These are phyloP conservation scores for Trypanosoma theileri DNA, from an alignment of 208 protist genomes.

Conservation along the genomic window DNA sequence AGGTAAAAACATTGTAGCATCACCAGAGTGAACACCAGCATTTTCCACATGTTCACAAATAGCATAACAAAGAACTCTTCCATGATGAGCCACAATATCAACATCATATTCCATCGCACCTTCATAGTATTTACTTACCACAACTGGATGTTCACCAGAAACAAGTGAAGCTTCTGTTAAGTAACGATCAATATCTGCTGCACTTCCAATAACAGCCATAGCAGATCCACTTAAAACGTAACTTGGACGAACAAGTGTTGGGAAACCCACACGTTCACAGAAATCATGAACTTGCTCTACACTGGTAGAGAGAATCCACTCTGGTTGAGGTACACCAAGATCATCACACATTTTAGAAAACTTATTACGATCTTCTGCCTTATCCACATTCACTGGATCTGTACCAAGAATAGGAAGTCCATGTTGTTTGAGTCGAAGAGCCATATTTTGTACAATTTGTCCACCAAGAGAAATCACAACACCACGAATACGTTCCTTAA, in stretches of 20 bases:
- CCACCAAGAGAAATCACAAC: slow-evolving; percentile 97
- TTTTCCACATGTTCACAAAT: slow-evolving; percentile 99
- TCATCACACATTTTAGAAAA: slow-evolving; percentile 93
- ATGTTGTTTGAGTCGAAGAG: slow-evolving; percentile 87
- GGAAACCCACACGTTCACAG: slow-evolving; percentile 92
- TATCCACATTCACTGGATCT: slow-evolving; percentile 95
- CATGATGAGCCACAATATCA: slow-evolving; percentile 97
- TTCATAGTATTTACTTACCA: slow-evolving; percentile 98
- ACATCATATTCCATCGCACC: slow-evolving; percentile 98
- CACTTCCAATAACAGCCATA: slow-evolving; percentile 95
- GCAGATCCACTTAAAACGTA: slow-evolving; percentile 98
- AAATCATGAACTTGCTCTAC: slow-evolving; percentile 91
- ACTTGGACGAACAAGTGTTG: slow-evolving; percentile 94
- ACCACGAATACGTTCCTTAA: slow-evolving; percentile 89
- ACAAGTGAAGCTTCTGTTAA: slow-evolving; percentile 91
- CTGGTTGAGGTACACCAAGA: slow-evolving; percentile 95
- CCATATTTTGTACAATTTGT: slow-evolving; percentile 98
- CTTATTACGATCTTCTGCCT: slow-evolving; percentile 96
- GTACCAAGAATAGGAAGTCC: slow-evolving; percentile 96
- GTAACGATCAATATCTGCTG: slow-evolving; percentile 92
- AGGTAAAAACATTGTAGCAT: slow-evolving; percentile 96
- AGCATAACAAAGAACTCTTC: slow-evolving; percentile 94
- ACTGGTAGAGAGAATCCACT: slow-evolving; percentile 94
- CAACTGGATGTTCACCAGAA: slow-evolving; percentile 92
- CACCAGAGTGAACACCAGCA: slow-evolving; percentile 97